A percentile compares a stretch with the other conserved stretches of the same genome.
These are phyloP conservation scores for Xanthoconium stramineum DNA, from an alignment of 768 basidiomycete genomes.

Conservation along the genomic window DNA sequence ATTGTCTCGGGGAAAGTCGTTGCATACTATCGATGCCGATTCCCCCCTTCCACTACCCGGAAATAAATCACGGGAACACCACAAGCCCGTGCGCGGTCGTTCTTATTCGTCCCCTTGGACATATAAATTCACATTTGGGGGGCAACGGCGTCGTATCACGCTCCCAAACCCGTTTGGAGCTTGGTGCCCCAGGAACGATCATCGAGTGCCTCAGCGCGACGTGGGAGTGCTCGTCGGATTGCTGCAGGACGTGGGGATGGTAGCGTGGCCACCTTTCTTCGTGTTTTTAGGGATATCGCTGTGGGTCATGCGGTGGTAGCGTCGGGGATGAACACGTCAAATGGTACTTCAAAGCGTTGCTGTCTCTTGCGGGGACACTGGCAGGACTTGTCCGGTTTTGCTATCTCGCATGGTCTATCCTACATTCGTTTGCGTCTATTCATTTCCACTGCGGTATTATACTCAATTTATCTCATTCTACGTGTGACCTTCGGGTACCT, in stretches of 20 bases:
- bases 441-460: not conserved
- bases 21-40: slow-evolving; percentile 5
- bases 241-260: slow-evolving; percentile 28
- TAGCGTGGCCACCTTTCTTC: slow-evolving; percentile 37
- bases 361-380: not conserved
- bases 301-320: slow-evolving; percentile 31
- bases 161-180: slow-evolving; percentile 19
- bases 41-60: slow-evolving; percentile 18
- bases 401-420: not conserved
- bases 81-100: slow-evolving; percentile 9
- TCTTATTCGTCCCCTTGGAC: slow-evolving; percentile 16
- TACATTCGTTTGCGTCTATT: not conserved
- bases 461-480: not conserved
- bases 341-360: not conserved
- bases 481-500: not conserved
- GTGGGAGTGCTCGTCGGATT: slow-evolving; percentile 30
- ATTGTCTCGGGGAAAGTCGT: slow-evolving; percentile 3
- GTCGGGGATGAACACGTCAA: not conserved
- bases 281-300: slow-evolving; percentile 32
- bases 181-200: slow-evolving; percentile 3
- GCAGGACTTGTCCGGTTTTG: not conserved
- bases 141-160: slow-evolving; percentile 22
- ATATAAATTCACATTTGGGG: slow-evolving; percentile 26
- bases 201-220: slow-evolving; percentile 13
- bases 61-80: slow-evolving; percentile 10